Evolutionary conservation across 371 early-diverging fungal genomes (phyloP).

Genomic region (Syncephalis plumigaleata): DNA sequence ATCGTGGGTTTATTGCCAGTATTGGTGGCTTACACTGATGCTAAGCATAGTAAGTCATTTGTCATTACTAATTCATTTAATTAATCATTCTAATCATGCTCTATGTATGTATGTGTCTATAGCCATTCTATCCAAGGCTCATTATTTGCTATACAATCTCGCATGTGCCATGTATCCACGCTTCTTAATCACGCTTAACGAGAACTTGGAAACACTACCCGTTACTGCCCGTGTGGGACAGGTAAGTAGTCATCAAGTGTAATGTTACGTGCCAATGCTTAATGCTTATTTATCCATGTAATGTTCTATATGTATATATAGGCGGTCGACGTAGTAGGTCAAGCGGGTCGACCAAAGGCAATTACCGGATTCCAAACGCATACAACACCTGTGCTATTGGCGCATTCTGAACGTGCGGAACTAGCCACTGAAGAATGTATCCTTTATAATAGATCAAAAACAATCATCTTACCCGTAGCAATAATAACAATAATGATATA

Average conservation of each 20-base stretch:
- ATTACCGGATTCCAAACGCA: slow-evolving; percentile 98
- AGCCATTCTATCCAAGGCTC: slow-evolving; percentile 73
- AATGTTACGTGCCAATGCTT: no score
- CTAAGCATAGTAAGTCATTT: slow-evolving; percentile 55
- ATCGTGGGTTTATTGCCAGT: slow-evolving; percentile 76
- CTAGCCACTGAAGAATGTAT: slow-evolving; percentile 90
- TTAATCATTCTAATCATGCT: no score
- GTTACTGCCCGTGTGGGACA: slow-evolving; percentile 95
- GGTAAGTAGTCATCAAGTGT: no score
- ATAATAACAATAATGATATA: no score
- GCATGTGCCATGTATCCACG: slow-evolving; percentile 92
- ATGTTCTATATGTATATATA: no score
- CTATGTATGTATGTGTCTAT: slow-evolving; percentile 3
- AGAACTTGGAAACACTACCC: slow-evolving; percentile 53
- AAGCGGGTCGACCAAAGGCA: slow-evolving; percentile 96
- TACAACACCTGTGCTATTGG: slow-evolving; percentile 92
- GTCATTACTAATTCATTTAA: no score
- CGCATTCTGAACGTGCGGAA: slow-evolving; percentile 94
- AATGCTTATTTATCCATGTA: no score
- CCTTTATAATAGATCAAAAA: no score
- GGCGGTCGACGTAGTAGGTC: slow-evolving; percentile 97
- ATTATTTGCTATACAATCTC: slow-evolving; percentile 88
- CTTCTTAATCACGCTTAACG: slow-evolving; percentile 89
- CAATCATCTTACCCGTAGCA: no score
- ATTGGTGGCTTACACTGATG: slow-evolving; percentile 76